Evolutionary conservation across 148 eudicot species (phyloP), one percentile per base, ranked within the genome.

Genomic region (Cornus florida): DNA sequence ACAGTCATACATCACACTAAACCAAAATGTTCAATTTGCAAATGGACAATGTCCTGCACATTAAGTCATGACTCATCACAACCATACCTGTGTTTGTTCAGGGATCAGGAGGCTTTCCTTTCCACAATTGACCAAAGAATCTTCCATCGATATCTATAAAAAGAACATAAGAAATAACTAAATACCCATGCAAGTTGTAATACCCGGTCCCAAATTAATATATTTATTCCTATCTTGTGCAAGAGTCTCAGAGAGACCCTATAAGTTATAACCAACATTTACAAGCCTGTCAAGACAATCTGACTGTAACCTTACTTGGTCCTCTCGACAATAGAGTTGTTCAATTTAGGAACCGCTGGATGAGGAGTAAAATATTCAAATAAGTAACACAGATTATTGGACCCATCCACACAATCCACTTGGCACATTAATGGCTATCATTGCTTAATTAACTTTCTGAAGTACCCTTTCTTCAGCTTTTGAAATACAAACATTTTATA

Each of bases 71-170:
- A 28, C 50, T 35, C 38, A 24, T 39, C 6, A 64, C 41, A 68
- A 31, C 69, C 33, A 56, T 56, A 92, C 96, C 87, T 86, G 79
- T 53, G 87, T 83, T 67, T 64, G 78, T 69, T 84, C 80, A 53
- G 93, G 96, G 74, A 92, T 92, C 79, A 90, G 68, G 65, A 92
- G 93, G 72, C 87, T 76, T 50, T 88, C 93, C 77, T 92, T 92
- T 64, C 96, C 96, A 69, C 73, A 78, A 78, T 83, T 70, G 22
- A 90, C 77, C 66, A 79, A 77, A 7, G 88, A 83, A 74, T 83
- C 89, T 70, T 80, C 78, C 91, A 84, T 74, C 6, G 88, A 70
- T 71, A 90, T 84, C 93, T 90, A 78, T 43, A 69, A 59, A 72
- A 57, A 28, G 67, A 57, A 41, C 75, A 43, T 16, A 64, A 70